phyloP scores from a whole-genome alignment of 768 basidiomycete species.

The Dentipellis fragilis region DNA sequence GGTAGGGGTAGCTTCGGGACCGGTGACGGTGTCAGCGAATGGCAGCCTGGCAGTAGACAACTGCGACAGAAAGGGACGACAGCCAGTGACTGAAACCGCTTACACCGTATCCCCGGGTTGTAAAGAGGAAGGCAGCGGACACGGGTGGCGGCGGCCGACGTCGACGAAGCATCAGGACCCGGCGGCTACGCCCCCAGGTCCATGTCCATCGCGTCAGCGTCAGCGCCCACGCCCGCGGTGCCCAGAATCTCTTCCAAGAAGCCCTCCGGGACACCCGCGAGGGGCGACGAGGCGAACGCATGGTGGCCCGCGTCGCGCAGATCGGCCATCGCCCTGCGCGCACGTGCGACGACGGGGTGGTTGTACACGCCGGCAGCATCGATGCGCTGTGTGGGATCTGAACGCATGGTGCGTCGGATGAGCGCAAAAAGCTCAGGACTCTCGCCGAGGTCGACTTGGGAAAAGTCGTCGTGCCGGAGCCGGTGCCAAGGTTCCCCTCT shows the following conservation, averaged over 20 bases:
- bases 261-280: constrained; percentile 47
- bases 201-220: constrained; percentile 8
- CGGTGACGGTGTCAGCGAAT: background rate
- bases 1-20: background rate
- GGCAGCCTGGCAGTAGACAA: too few relatives aligned
- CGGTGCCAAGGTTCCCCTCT: constrained; percentile 95
- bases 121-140: background rate
- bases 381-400: constrained; percentile 51
- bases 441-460: constrained; percentile 68
- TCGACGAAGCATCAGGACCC: background rate
- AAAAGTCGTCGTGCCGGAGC: constrained; percentile 84
- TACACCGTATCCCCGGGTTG: too few relatives aligned
- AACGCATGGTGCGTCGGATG: constrained; percentile 70
- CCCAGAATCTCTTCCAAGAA: constrained; percentile 59
- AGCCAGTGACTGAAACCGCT: too few relatives aligned
- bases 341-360: constrained; percentile 56
- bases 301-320: constrained; percentile 25
- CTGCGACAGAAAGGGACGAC: too few relatives aligned
- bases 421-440: constrained; percentile 50
- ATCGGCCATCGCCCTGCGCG: constrained; percentile 46
- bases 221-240: constrained; percentile 10
- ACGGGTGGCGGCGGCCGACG: background rate
- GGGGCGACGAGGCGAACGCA: constrained; percentile 49
- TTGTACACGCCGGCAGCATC: constrained; percentile 43
- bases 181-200: constrained; percentile 15